Conservation (phyloP, 202 grass and related monocot species). For the Schoenoplectus tabernaemontani region DNA sequence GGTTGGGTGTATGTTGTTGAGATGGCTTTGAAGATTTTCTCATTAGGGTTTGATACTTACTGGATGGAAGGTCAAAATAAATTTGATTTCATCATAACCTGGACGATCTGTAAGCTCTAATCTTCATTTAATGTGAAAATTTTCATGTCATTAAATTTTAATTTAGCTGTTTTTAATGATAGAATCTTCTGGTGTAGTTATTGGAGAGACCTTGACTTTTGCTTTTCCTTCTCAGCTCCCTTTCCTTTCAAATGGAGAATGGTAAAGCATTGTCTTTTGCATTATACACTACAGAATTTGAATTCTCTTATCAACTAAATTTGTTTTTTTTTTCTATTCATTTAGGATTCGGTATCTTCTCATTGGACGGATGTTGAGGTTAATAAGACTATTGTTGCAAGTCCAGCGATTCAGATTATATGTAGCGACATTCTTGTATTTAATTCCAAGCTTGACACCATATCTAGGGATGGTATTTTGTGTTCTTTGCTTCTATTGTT, state of each 20-base stretch:
- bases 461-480: conserved; percentile 96
- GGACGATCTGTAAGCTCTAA: conserved; percentile 73
- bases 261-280: conserved; percentile 41
- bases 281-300: conserved; percentile 20
- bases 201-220: conserved; percentile 94
- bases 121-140: conserved; percentile 15
- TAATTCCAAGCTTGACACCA: conserved; percentile 93
- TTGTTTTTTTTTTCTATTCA: conserved; percentile 23
- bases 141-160: conserved; percentile 6
- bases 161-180: neutral
- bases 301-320: conserved; percentile 15
- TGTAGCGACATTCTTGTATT: conserved; percentile 83
- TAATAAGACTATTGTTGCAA: conserved; percentile 88
- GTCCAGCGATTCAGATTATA: conserved; percentile 73
- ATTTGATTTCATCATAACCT: conserved; percentile 96
- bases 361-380: conserved; percentile 85
- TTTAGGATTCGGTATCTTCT: conserved; percentile 99
- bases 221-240: conserved; percentile 62
- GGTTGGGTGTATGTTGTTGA: conserved; percentile 96
- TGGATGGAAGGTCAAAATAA: conserved; percentile 98
- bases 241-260: conserved; percentile 99
- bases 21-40: conserved; percentile 98
- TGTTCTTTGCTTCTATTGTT: conserved; percentile 84
- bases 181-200: conserved; percentile 46
- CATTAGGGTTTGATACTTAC: conserved; percentile 77